Base-by-base conservation (phyloP, 1,139 yeast species). In the Debaryomyces nepalensis region DNA sequence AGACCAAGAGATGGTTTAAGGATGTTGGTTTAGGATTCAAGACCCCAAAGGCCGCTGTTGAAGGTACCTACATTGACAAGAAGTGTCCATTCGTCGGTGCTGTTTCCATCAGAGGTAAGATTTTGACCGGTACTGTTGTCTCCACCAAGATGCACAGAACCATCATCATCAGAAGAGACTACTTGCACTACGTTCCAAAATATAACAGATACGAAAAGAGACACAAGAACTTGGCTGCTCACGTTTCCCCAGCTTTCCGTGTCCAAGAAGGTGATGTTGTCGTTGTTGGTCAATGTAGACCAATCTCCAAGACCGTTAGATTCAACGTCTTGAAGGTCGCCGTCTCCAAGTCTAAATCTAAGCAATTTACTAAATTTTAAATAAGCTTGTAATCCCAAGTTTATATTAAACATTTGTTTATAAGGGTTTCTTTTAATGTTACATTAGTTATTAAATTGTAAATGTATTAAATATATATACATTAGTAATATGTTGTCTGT, bases 81-180 rank as follows among this genome's bases (percentile, higher is more conserved):
- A 95, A 95, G 84, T 95, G 99, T 81, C 99, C 99, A 75, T 95
- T 95, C 81, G 88, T 82, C 64, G 99, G 99, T 77, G 77, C 77
- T 61, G 85, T 95, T 63, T 91, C 99, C 61, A 95, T 95, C 86
- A 91, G 99, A 84, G 99, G 99, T 80, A 91, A 89, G 83, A 95
- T 95, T 73, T 87, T 95, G 76, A 85, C 97, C 64, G 95, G 95
- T 82, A 87, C 96, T 71, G 99, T 95, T 78, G 97, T 93, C 61
- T 93, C 99, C 69, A 91, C 99, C 85, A 95, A 95, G 85, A 95
- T 93, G 99, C 99, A 93, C 95, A 95, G 99, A 85, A 95, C 99
- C 70, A 87, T 95, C 79, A 87, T 95, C 75, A 87, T 95, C 82
- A 91, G 99, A 87, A 93, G 99, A 83, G 99, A 93, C 73, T 95